These are phyloP conservation scores for Stentor roeselii DNA, from an alignment of 73 alveolate species.

Conservation along the genomic window DNA sequence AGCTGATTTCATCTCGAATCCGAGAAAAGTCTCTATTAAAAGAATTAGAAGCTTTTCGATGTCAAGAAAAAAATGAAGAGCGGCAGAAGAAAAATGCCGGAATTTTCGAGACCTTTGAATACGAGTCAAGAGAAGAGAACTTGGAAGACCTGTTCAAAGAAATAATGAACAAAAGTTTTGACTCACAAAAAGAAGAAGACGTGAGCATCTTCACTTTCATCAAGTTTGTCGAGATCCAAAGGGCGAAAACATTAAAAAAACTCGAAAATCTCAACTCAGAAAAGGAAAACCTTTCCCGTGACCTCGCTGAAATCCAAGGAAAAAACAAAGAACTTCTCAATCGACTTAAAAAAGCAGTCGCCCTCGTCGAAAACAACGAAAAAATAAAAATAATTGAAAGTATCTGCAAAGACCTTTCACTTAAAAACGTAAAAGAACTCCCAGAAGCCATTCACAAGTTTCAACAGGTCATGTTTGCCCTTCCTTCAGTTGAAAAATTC, in stretches of 20 bases:
- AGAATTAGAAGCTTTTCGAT: not conserved
- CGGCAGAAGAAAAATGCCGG: not conserved
- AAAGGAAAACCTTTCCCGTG: not conserved
- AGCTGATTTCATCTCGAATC: not conserved
- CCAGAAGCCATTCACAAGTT: not conserved
- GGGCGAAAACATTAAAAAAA: not conserved
- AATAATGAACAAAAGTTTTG: not conserved
- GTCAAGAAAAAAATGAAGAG: not conserved
- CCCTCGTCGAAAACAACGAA: not conserved
- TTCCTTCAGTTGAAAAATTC: not conserved
- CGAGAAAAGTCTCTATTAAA: not conserved
- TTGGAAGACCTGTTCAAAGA: not conserved
- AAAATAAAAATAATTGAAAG: not conserved
- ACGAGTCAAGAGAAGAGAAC: not conserved
- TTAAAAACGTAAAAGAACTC: not conserved
- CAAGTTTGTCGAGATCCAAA: not conserved
- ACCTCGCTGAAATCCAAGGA: not conserved
- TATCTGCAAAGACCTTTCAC: not conserved
- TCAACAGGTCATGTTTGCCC: not conserved
- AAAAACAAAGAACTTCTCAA: not conserved
- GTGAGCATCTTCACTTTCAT: not conserved
- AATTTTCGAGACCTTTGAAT: not conserved
- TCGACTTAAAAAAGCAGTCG: not conserved
- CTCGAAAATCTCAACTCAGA: not conserved
- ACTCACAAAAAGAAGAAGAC: not conserved